phyloP scores from a whole-genome alignment of 257 asterid species.

The Paraleonurus japonicus region DNA sequence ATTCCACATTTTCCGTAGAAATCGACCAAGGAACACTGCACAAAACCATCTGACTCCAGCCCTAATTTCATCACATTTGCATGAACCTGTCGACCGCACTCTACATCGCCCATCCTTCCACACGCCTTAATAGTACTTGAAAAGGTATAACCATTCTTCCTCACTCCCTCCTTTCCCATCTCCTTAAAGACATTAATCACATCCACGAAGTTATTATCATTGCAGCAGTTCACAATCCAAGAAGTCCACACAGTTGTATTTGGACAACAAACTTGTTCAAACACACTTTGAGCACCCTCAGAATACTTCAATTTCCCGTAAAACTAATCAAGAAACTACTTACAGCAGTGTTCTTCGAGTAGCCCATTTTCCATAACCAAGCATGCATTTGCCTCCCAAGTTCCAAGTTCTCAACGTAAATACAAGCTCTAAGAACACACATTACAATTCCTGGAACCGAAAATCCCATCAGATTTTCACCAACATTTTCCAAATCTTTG shows the following conservation, averaged over 20 bases:
- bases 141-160: constrained; percentile 53
- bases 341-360: constrained; percentile 35
- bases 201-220: constrained; percentile 35
- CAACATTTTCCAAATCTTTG: constrained; percentile 17
- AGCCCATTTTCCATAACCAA: constrained; percentile 64
- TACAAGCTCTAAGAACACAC: constrained; percentile 65
- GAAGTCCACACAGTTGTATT: constrained; percentile 70
- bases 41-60: constrained; percentile 54
- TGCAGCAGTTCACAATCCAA: constrained; percentile 51
- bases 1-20: constrained; percentile 61
- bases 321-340: constrained; percentile 69
- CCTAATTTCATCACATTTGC: constrained; percentile 59
- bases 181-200: constrained; percentile 49
- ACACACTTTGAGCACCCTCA: constrained; percentile 47
- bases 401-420: constrained; percentile 37
- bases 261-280: constrained; percentile 32
- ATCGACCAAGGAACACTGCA: constrained; percentile 64
- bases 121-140: constrained; percentile 72
- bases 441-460: constrained; percentile 53
- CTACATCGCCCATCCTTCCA: constrained; percentile 42
- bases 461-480: constrained; percentile 31
- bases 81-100: constrained; percentile 67
- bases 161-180: constrained; percentile 67
- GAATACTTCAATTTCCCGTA: constrained; percentile 51
- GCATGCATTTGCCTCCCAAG: constrained; percentile 72